Evolutionary conservation across 768 basidiomycete genomes (phyloP), one percentile per base, ranked within the genome.

Genomic region (Mycena metata): DNA sequence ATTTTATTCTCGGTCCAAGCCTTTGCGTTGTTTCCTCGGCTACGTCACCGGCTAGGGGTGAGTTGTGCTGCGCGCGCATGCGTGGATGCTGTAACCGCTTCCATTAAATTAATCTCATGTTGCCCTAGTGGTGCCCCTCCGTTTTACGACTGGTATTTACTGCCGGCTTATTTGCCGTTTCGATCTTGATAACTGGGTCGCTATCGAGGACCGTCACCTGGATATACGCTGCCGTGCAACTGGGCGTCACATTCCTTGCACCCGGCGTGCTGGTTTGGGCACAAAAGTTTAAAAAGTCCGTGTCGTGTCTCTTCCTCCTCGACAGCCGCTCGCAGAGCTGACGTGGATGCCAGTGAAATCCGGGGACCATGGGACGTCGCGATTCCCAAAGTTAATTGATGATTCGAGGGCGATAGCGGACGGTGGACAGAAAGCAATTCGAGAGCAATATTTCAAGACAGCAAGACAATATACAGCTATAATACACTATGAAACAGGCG

Each of bases 341-440:
- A 72, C 58, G 64, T 69, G 42, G 39, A 39, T 72, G 60, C n/a
- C 75, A 96, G 94, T 78, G 93, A 95, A 80, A 91, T 96, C 77
- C 88, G 92, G 67, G 95, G 95, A 11, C 92, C 94, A 69, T 96
- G 95, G 95, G 95, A 96, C 77, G 92, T 93, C 30, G 94, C 94
- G 33, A 86, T 90, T 71, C 94, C 94, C 41, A 89, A 88, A 79
- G 81, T 90, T 51, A 88, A 88, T 75, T 70, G 51, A 75, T 72
- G 43, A 64, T 33, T 23, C 46, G 33, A 10, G 36, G 6, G 49
- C 66, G 59, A 55, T 35, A 43, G 46, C 43, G 50, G 43, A 54
- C 33, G 30, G 41, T 39, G 39, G 39, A 24, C 55, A 11, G 30
- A 46, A 35, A 57, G 30, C 21, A 50, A 41, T 39, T 39, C 39